Base-by-base conservation (phyloP, 139 green algal genomes). In the Ettlia oleoabundans region DNA sequence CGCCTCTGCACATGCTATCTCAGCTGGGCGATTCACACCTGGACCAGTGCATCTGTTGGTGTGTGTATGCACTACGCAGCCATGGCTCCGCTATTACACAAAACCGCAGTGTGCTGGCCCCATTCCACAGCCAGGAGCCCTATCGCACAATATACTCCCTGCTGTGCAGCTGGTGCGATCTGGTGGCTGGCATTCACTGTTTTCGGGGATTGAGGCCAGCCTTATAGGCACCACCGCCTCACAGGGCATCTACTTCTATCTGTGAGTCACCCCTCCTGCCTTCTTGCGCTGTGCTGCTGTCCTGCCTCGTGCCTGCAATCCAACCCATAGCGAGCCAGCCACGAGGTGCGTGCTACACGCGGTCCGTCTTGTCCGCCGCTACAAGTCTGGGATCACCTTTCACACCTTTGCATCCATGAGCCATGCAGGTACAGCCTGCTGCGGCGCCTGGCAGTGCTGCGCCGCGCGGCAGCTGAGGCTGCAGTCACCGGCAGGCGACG, bases 171-270 rank as follows among this genome's bases (percentile, higher is more conserved):
- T 92, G 41, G 64, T 87, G 15, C 74, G 81, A 18, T 72, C 78
- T 32, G 76, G 84, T 24, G 89, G 87, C 43, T 94, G 78, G 86
- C 53, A 55, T 18, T 71, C 82, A 0, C 82, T 98, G 38, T 98
- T 92, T 72, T 58, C 78, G 4, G 93, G 94, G 9, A 41, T 98
- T 40, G 51, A 88, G 64, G 89, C 94, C 15, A 84, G 89, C 1
- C 74, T 98, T 47, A 78, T 93, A 4, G 94, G 94, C 37, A 97
- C 94, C n/a, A 92, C 89, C 5, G 76, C 92, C 8, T 93, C 85
- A 10, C 93, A 98, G 65, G 92, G 91, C 30, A 78, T 97, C 13
- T 98, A 98, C 86, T 97, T 96, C 81, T 97, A 95, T 81, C 74
- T 97, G 1, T n/a, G n/a, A n/a, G n/a, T n/a, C n/a, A n/a, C n/a